These are phyloP conservation scores for Tricholoma terreum DNA, from an alignment of 768 basidiomycete species.

Conservation along the genomic window DNA sequence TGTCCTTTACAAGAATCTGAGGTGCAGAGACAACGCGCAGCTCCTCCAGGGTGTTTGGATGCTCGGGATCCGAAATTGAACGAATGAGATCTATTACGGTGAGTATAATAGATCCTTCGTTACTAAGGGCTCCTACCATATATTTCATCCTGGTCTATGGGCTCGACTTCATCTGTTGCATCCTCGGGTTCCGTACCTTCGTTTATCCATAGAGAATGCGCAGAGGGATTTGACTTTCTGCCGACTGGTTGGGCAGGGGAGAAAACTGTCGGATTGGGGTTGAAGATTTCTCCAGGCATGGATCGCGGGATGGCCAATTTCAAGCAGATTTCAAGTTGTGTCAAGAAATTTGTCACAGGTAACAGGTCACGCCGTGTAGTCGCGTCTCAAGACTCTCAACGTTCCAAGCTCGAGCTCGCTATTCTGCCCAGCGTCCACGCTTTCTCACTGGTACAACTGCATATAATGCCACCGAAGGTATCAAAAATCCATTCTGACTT, in stretches of 20 bases:
- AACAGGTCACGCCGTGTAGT: slow-evolving; percentile 20
- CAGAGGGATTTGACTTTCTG: slow-evolving; percentile 38
- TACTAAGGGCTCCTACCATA: slow-evolving; percentile 57
- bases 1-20: slow-evolving; percentile 62
- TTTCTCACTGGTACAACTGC: background rate
- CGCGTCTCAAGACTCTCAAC: slow-evolving; percentile 11
- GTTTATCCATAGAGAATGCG: slow-evolving; percentile 62
- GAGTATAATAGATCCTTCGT: background rate
- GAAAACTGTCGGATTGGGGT: slow-evolving; percentile 89
- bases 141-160: slow-evolving; percentile 89
- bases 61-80: slow-evolving; percentile 92
- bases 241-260: slow-evolving; percentile 45
- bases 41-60: slow-evolving; percentile 91
- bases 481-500: background rate
- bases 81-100: slow-evolving; percentile 74
- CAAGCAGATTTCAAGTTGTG: too few species aligned
- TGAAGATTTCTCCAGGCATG: slow-evolving; percentile 67
- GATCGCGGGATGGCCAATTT: slow-evolving; percentile 11
- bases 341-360: slow-evolving; percentile 17
- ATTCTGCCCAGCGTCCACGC: background rate
- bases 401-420: slow-evolving; percentile 1
- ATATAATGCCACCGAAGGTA: slow-evolving; percentile 39
- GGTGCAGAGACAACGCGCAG: slow-evolving; percentile 91
- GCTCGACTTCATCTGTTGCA: slow-evolving; percentile 55
- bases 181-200: slow-evolving; percentile 42